A percentile compares a stretch with the other conserved stretches of the same genome.
These are phyloP conservation scores for Dillenia suffruticosa DNA, from an alignment of 164 flowering plant species.

Conservation along the genomic window DNA sequence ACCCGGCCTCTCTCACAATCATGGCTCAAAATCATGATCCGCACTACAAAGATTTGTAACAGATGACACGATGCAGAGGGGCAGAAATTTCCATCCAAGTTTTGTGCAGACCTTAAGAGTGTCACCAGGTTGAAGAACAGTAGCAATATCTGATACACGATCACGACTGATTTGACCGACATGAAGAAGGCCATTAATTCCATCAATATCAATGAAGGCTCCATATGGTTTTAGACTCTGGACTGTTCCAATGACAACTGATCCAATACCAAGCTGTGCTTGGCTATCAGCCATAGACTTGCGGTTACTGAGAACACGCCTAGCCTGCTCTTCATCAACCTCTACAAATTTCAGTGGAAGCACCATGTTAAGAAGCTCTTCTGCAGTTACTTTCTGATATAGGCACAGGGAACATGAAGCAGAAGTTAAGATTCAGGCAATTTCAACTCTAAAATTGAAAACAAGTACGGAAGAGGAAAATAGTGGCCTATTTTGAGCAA, in stretches of 20 bases:
- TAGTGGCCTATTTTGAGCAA: no score
- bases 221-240: constrained; percentile 96
- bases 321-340: constrained; percentile 85
- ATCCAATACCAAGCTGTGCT: constrained; percentile 94
- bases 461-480: no score
- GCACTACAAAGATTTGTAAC: constrained; percentile 6
- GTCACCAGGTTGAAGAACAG: constrained; percentile 96
- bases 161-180: constrained; percentile 99
- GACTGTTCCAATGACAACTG: constrained; percentile 87
- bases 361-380: constrained; percentile 82
- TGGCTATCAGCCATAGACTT: constrained; percentile 98
- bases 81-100: neutral
- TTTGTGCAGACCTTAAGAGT: constrained; percentile 62
- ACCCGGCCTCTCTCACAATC: constrained; percentile 96
- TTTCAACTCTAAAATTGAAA: no score
- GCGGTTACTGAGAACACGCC: constrained; percentile 90
- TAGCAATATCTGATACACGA: constrained; percentile 86
- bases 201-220: constrained; percentile 97
- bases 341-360: constrained; percentile 92
- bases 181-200: constrained; percentile 96
- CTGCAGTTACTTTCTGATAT: constrained; percentile 72
- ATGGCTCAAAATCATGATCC: constrained; percentile 97
- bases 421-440: no score
- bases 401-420: neutral
- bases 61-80: no score